These are phyloP conservation scores for Annulohypoxylon bovei DNA, from an alignment of 495 filamentous ascomycete genomes.

Conservation along the genomic window DNA sequence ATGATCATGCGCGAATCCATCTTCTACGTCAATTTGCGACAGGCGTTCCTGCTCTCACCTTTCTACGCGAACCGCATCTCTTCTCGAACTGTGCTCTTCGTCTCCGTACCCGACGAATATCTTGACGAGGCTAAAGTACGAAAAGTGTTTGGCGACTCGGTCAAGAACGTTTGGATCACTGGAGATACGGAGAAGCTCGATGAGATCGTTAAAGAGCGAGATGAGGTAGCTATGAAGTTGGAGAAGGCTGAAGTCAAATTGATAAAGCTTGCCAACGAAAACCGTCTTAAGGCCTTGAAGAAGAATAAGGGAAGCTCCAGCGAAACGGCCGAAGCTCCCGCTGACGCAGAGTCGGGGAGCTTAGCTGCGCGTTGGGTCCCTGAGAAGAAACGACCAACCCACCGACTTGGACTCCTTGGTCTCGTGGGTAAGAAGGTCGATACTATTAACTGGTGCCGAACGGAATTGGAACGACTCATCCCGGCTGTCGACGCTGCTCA, in stretches of 20 bases:
- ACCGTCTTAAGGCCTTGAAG: conserved; percentile 78
- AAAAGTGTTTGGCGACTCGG: conserved; percentile 79
- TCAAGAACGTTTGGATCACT: conserved; percentile 88
- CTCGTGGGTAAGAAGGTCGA: conserved; percentile 92
- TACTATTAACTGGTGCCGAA: conserved; percentile 91
- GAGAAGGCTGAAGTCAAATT: conserved; percentile 91
- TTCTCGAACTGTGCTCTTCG: conserved; percentile 91
- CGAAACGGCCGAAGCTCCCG: conserved; percentile 59
- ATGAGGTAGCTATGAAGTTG: conserved; percentile 83
- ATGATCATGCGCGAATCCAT: conserved; percentile 91
- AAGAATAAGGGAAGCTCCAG: conserved; percentile 75
- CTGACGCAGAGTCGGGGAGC: conserved; percentile 74
- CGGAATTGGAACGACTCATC: conserved; percentile 80
- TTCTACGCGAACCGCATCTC: conserved; percentile 90
- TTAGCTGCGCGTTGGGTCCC: conserved; percentile 83
- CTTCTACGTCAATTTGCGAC: conserved; percentile 94
- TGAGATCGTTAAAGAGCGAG: conserved; percentile 83
- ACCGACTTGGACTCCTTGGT: conserved; percentile 78
- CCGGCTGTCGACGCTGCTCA: conserved; percentile 83
- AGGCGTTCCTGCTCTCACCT: conserved; percentile 91
- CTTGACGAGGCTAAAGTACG: conserved; percentile 77
- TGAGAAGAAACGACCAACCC: conserved; percentile 84
- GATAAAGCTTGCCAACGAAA: conserved; percentile 81
- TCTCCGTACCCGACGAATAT: conserved; percentile 81
- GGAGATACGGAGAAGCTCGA: conserved; percentile 83